These are phyloP conservation scores for Plasmopara muralis DNA, from an alignment of 352 stramenopile genomes.

Conservation along the genomic window DNA sequence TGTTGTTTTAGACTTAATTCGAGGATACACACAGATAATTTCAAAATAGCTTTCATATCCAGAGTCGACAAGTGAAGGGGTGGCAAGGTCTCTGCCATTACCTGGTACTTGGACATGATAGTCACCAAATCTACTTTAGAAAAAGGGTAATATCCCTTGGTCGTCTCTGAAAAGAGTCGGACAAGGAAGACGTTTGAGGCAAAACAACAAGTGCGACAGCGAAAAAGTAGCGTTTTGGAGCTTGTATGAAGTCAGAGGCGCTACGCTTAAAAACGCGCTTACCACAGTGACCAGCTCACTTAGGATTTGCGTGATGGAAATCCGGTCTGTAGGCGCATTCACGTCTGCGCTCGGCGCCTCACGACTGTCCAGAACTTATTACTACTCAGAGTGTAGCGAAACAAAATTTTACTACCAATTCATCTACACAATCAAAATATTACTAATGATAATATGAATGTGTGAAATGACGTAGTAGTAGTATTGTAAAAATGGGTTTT, in stretches of 20 bases:
- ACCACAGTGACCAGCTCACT: conserved; percentile 21
- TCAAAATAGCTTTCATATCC: conserved; percentile 31
- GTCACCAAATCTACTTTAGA: not conserved
- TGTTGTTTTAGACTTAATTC: conserved; percentile 46
- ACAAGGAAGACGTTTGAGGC: not conserved
- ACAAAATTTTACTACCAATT: no score
- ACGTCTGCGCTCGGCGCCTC: not conserved
- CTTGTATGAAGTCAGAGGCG: conserved; percentile 11
- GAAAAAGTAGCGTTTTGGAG: not conserved
- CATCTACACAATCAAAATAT: no score
- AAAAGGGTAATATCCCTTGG: no score
- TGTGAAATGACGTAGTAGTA: no score
- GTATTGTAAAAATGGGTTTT: no score
- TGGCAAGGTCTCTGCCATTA: conserved; percentile 30
- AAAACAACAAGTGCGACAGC: conserved; percentile 23
- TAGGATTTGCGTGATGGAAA: conserved; percentile 16
- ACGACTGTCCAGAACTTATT: no score
- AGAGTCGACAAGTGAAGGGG: conserved; percentile 26
- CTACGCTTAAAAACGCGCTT: conserved; percentile 16
- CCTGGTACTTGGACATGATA: conserved; percentile 31
- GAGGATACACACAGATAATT: conserved; percentile 28
- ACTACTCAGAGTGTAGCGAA: no score
- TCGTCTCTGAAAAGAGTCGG: conserved; percentile 1
- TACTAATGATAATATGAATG: no score
- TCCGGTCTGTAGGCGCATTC: conserved; percentile 1